Conservation (phyloP, 2,329 filamentous ascomycete species). For the Cryphonectria parasitica region DNA sequence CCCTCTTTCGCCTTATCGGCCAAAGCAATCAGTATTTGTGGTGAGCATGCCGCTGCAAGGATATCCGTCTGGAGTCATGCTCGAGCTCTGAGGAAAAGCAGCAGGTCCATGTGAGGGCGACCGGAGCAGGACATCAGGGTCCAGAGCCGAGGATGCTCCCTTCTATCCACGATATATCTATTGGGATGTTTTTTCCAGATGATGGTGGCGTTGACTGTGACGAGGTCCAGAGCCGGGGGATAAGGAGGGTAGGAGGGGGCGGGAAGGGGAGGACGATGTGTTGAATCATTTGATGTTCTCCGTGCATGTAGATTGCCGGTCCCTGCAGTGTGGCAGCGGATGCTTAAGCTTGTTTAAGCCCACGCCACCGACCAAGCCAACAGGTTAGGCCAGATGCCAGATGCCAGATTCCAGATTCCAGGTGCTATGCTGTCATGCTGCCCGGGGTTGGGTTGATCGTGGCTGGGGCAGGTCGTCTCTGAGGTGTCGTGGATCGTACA, state of each 20-base stretch:
- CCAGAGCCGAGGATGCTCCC: not conserved
- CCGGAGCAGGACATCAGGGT: not conserved
- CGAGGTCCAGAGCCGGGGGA: not conserved
- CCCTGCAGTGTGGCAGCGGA: conserved; percentile 28
- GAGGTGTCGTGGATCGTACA: conserved; percentile 1
- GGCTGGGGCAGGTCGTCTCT: not conserved
- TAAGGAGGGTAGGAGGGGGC: not conserved
- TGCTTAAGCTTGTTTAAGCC: conserved; percentile 29
- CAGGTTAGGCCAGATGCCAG: conserved; percentile 1
- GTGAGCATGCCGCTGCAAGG: conserved; percentile 4
- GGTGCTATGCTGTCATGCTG: conserved; percentile 1
- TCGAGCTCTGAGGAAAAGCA: not conserved
- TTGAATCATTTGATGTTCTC: conserved; percentile 3
- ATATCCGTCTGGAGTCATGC: not conserved
- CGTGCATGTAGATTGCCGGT: conserved; percentile 22
- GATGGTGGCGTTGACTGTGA: not conserved
- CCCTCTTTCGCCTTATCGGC: not conserved
- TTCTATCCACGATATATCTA: not conserved
- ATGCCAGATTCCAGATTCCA: not conserved
- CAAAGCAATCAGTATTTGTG: not conserved
- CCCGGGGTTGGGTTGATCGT: not conserved
- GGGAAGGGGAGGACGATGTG: not conserved
- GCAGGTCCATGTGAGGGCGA: conserved; percentile 9
- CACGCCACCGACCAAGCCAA: conserved; percentile 26
- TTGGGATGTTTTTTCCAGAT: not conserved